Evolutionary conservation across 148 eudicot genomes (phyloP).

Genomic region (Polygonum aviculare): DNA sequence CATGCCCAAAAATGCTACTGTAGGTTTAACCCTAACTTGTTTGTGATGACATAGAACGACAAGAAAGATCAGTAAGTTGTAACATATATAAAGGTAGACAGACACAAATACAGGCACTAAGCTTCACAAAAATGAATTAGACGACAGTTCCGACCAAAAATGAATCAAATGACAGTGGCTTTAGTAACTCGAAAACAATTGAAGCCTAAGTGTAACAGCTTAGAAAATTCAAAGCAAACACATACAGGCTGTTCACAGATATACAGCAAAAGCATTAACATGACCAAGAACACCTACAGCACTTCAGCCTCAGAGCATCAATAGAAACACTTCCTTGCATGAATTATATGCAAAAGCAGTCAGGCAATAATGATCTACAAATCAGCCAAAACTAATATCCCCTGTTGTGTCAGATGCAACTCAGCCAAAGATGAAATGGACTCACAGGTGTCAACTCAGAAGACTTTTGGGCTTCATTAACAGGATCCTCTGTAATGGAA

Average conservation of each 20-base stretch:
- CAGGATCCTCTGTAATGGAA: slow-evolving; percentile 26
- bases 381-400: neutral
- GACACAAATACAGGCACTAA: neutral
- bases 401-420: neutral
- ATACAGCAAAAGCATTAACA: neutral
- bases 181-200: neutral
- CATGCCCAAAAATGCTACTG: neutral
- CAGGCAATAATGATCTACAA: neutral
- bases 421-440: neutral
- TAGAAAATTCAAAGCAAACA: neutral
- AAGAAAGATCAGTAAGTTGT: neutral
- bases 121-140: neutral
- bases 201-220: neutral
- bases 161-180: neutral
- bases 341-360: neutral
- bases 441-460: slow-evolving; percentile 50
- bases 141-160: too few species aligned
- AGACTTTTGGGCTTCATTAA: slow-evolving; percentile 26
- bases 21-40: neutral
- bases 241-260: neutral
- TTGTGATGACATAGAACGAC: neutral
- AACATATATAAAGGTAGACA: neutral
- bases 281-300: neutral
- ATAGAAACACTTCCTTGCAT: neutral
- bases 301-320: neutral